Evolutionary conservation across 768 basidiomycete species (phyloP).

Genomic region (Rhodotorula babjevae): DNA sequence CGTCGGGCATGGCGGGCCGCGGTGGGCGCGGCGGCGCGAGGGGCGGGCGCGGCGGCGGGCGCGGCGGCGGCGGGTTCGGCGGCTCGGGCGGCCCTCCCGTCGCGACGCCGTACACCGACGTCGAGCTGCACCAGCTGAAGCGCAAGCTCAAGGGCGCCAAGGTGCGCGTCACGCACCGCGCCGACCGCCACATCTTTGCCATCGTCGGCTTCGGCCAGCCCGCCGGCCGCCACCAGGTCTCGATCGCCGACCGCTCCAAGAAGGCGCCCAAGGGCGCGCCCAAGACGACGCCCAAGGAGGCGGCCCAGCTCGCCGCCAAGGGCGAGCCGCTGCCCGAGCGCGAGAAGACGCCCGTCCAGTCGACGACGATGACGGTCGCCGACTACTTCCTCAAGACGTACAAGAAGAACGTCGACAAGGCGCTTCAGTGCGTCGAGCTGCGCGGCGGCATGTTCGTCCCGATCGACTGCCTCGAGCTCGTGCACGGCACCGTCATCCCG

Average conservation of each 20-base stretch:
- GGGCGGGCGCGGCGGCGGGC: constrained; percentile 6
- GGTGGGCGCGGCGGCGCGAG: constrained; percentile 12
- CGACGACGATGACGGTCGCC: constrained; percentile 10
- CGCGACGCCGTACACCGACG: neutral
- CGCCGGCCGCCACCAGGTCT: constrained; percentile 15
- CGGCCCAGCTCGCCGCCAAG: constrained; percentile 17
- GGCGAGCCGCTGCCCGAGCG: constrained; percentile 8
- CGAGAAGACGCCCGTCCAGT: neutral
- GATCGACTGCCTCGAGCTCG: constrained; percentile 34
- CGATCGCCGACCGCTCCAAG: neutral
- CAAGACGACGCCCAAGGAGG: constrained; percentile 13
- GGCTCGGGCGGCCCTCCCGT: neutral
- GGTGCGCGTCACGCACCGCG: constrained; percentile 31
- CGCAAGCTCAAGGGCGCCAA: constrained; percentile 18
- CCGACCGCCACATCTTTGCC: constrained; percentile 18
- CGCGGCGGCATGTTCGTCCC: constrained; percentile 26
- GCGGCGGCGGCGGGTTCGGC: constrained; percentile 10
- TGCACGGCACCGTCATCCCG: constrained; percentile 20
- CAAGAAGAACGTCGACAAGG: constrained; percentile 4
- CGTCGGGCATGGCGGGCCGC: neutral
- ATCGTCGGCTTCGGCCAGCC: constrained; percentile 30
- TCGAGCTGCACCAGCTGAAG: constrained; percentile 19
- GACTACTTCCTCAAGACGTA: constrained; percentile 26
- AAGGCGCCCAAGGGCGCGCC: neutral
- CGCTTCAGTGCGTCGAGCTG: constrained; percentile 25